A percentile compares a stretch with the other conserved stretches of the same genome.
Conservation (phyloP, 352 stramenopile species). For the Pythium dissotocum region DNA sequence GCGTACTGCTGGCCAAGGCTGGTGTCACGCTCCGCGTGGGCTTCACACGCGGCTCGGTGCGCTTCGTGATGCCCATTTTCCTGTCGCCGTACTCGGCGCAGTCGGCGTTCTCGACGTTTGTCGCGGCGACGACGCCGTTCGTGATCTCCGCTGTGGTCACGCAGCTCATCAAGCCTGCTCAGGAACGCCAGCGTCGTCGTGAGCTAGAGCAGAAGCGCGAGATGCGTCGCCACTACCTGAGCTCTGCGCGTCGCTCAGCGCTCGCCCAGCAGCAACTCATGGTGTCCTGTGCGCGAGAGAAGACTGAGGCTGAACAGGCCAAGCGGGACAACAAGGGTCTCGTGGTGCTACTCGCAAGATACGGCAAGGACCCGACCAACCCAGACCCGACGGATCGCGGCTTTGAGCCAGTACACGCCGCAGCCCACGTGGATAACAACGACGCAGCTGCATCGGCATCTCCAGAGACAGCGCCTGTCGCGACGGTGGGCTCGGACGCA, state of each 20-base stretch:
- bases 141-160: conserved; percentile 60
- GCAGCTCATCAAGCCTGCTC: conserved; percentile 67
- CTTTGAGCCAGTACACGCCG: conserved; percentile 4
- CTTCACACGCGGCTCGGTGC: conserved; percentile 77
- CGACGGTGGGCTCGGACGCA: conserved; percentile 1
- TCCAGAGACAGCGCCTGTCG: conserved; percentile 15
- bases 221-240: conserved; percentile 57
- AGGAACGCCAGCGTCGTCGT: conserved; percentile 55
- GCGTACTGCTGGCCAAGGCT: conserved; percentile 51
- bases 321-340: conserved; percentile 49
- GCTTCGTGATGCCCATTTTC: conserved; percentile 84
- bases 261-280: conserved; percentile 80
- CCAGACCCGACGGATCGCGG: conserved; percentile 37
- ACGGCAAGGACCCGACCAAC: conserved; percentile 73
- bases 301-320: conserved; percentile 46
- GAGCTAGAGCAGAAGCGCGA: conserved; percentile 49
- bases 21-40: conserved; percentile 68
- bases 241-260: conserved; percentile 47
- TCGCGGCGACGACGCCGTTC: conserved; percentile 70
- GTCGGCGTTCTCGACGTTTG: conserved; percentile 73
- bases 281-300: conserved; percentile 59
- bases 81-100: conserved; percentile 70
- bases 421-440: not conserved
- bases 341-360: conserved; percentile 74
- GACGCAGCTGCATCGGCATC: not conserved